Evolutionary conservation across 306 rosid genomes (phyloP), one percentile per base, ranked within the genome.

Genomic region (Chamaecrista fasciculata): DNA sequence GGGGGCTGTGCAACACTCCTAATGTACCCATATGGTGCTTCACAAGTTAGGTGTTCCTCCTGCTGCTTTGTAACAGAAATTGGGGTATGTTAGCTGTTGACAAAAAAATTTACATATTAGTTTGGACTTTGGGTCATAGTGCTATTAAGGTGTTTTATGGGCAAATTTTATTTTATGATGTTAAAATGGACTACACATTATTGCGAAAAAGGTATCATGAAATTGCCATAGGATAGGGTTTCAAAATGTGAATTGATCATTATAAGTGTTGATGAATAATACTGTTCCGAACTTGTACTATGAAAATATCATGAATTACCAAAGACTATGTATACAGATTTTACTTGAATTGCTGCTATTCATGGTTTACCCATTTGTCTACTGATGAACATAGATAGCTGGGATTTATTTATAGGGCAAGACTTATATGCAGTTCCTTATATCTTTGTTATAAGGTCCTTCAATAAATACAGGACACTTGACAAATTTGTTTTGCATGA

Each of bases 21-120:
- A 76, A 85, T 94, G 92, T 88, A 88, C 83, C 97, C 87, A 6
- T 86, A 75, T 74, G 96, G 95, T 70, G 94, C 98, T 55, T 46
- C 90, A 14, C 87, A 89, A 29, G 92, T 94, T 56, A 88, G 80
- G 79, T 94, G 98, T 81, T 88, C 86, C 58, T 85, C 92, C 11
- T 90, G 98, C 82, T 75, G 37, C 8, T 79, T 66, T 78, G 87
- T 85, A 81, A 90, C 98, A 24, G 90, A 85, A 81, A 81, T 94
- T 59, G 90, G 87, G 78, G 98, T 94, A 85, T 71, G 87, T 71
- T 59, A 48, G 53, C 50, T 39, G 42, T 59, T 53, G 59, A 29
- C 65, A 2, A n/a, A n/a, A n/a, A n/a, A n/a, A n/a, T n/a, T n/a
- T n/a, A n/a, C n/a, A n/a, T n/a, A n/a, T n/a, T n/a, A n/a, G n/a